These are phyloP conservation scores for Trichoderma sp. DNA, from an alignment of 2,329 filamentous ascomycete species.

Conservation along the genomic window DNA sequence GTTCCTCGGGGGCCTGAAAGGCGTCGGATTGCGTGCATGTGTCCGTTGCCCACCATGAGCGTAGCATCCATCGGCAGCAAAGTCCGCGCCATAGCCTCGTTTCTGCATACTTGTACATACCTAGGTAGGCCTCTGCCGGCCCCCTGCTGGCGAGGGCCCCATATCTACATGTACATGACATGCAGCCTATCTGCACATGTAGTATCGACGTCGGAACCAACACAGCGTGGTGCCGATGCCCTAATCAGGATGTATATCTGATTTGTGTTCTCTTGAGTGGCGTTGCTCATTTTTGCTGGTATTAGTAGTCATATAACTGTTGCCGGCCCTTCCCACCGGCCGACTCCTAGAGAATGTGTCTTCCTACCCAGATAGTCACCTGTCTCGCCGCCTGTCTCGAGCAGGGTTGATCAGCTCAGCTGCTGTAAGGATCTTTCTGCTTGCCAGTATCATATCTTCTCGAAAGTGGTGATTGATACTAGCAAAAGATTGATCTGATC, in stretches of 20 bases:
- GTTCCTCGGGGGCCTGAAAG: not conserved
- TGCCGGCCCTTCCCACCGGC: slow-evolving; percentile 14
- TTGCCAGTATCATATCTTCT: not conserved
- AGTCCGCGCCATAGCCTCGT: not conserved
- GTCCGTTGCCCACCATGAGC: slow-evolving; percentile 13
- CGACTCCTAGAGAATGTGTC: not conserved
- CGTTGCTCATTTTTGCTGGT: not conserved
- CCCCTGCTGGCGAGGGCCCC: not conserved
- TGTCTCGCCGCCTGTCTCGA: not conserved
- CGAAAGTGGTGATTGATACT: slow-evolving; percentile 1
- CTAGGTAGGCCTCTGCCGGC: not conserved
- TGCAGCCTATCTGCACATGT: slow-evolving; percentile 12
- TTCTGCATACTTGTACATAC: too few species aligned
- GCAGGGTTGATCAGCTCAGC: slow-evolving; percentile 15
- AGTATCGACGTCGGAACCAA: slow-evolving; percentile 14
- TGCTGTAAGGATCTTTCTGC: not conserved
- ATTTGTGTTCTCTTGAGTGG: not conserved
- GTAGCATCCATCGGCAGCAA: slow-evolving; percentile 17
- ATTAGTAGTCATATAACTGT: slow-evolving; percentile 17
- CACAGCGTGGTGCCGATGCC: slow-evolving; percentile 5
- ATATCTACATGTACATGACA: not conserved
- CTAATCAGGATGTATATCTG: not conserved
- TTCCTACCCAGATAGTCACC: not conserved
- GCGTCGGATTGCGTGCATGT: slow-evolving; percentile 6
- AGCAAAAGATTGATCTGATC: not conserved